These are phyloP conservation scores for Russula brevipes DNA, from an alignment of 768 basidiomycete species.

Conservation along the genomic window DNA sequence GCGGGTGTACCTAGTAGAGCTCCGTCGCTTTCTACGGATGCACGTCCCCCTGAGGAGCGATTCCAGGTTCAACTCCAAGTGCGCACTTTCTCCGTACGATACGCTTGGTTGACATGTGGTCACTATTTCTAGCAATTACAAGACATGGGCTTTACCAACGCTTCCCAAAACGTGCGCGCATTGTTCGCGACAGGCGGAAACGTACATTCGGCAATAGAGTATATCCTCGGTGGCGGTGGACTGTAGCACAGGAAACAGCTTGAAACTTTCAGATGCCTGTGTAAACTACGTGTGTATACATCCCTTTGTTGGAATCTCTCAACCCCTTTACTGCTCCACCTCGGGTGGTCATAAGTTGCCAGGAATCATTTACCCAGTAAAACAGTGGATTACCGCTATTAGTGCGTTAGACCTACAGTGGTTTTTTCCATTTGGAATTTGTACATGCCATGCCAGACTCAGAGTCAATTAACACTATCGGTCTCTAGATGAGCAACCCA, in stretches of 20 bases:
- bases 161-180: conserved; percentile 84
- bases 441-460: no score
- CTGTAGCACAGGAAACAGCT: conserved; percentile 34
- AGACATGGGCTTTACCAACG: conserved; percentile 92
- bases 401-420: no score
- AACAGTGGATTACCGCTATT: no score
- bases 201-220: conserved; percentile 88
- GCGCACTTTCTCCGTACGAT: conserved; percentile 23
- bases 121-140: conserved; percentile 64
- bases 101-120: neutral
- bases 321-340: no score
- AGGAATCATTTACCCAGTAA: neutral
- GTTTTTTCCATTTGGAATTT: no score
- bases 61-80: conserved; percentile 86
- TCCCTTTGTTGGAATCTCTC: neutral
- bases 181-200: conserved; percentile 90
- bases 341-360: neutral
- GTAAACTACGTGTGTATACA: conserved; percentile 15
- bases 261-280: conserved; percentile 7
- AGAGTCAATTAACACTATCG: no score
- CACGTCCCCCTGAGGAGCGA: conserved; percentile 81
- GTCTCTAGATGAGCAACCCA: no score
- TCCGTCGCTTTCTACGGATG: conserved; percentile 48
- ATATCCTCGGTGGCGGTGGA: conserved; percentile 80
- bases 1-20: conserved; percentile 20